These are phyloP conservation scores for Aristolochia californica DNA, from an alignment of 164 flowering plant species.

Conservation along the genomic window DNA sequence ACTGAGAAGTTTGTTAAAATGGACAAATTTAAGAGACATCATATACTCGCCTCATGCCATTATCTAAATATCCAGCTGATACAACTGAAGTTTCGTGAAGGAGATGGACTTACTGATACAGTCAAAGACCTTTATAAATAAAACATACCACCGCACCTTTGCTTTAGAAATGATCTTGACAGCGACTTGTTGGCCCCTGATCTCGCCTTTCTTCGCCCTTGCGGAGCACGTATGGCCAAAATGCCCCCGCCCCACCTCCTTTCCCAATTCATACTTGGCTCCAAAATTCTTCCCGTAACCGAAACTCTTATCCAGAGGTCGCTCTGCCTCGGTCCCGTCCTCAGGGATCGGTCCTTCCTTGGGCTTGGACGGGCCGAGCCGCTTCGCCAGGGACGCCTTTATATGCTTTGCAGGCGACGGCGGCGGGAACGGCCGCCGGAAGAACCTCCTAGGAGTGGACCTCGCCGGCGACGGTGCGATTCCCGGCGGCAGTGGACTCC, in stretches of 20 bases:
- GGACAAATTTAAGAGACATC: too few species aligned
- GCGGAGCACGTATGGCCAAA: slow-evolving; percentile 96
- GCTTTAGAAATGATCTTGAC: slow-evolving; percentile 93
- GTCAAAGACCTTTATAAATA: neutral
- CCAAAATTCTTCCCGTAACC: slow-evolving; percentile 76
- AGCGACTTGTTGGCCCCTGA: slow-evolving; percentile 66
- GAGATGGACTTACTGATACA: too few species aligned
- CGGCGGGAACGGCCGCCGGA: slow-evolving; percentile 79
- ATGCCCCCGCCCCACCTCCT: slow-evolving; percentile 95
- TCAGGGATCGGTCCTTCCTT: slow-evolving; percentile 82
- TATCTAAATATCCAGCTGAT: too few species aligned
- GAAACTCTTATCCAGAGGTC: slow-evolving; percentile 77
- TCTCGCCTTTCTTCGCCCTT: slow-evolving; percentile 65
- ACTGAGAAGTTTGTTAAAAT: too few species aligned
- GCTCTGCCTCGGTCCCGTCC: slow-evolving; percentile 35
- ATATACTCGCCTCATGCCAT: too few species aligned
- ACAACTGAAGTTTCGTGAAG: too few species aligned
- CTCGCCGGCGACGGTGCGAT: slow-evolving; percentile 70
- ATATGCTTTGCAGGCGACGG: slow-evolving; percentile 99
- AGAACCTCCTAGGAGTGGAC: slow-evolving; percentile 62
- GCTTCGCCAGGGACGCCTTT: slow-evolving; percentile 62
- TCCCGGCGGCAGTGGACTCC: slow-evolving; percentile 69
- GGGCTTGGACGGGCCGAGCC: slow-evolving; percentile 55
- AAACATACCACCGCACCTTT: slow-evolving; percentile 44
- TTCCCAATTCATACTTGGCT: slow-evolving; percentile 83